Base-by-base conservation (phyloP, 441 rosid genomes). In the Codiaeum variegatum region DNA sequence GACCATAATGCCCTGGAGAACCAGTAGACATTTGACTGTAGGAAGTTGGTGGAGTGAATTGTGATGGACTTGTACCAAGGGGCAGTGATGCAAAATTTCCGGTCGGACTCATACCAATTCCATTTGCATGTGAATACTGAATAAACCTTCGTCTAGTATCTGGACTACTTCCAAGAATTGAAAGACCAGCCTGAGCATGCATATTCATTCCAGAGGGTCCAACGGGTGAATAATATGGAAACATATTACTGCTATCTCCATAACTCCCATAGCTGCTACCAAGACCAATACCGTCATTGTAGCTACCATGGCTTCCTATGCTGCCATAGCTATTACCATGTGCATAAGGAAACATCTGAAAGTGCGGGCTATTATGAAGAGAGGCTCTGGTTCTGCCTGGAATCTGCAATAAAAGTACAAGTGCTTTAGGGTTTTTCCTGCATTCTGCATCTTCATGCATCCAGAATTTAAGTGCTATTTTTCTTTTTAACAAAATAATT, bases 61-160 rank as follows among this genome's bases (percentile, higher is more conserved):
- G 99, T 1, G 97, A 96, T 13, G 99, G 99, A 82, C 99, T 96
- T 65, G 91, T 90, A 62, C 99, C 99, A 24, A 96, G 97, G 64
- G 98, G 96, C 23, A 93, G 88, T 47, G 98, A 86, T 21, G 95
- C 97, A 75, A 90, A 90, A 84, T 83, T 90, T 80, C 97, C 98
- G 49, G 95, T 91, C 61, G 98, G 98, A 84, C 98, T 93, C 81
- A 88, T 52, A 56, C 97, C 98, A 77, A 92, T 91, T 75, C 96
- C 92, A 77, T 84, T 88, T 80, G 90, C 97, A 83, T 91, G 98
- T 56, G 90, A 80, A 77, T 90, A 88, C 66, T 81, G 97, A 84
- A 90, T 78, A 76, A 88, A 77, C 83, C 95, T 88, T 71, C 83
- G 78, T 78, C 97, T 88, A 54, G 96, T 88, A 87, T 96, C 98